Base-by-base conservation (phyloP, 345 rosid genomes). In the Ceriops decandra region DNA sequence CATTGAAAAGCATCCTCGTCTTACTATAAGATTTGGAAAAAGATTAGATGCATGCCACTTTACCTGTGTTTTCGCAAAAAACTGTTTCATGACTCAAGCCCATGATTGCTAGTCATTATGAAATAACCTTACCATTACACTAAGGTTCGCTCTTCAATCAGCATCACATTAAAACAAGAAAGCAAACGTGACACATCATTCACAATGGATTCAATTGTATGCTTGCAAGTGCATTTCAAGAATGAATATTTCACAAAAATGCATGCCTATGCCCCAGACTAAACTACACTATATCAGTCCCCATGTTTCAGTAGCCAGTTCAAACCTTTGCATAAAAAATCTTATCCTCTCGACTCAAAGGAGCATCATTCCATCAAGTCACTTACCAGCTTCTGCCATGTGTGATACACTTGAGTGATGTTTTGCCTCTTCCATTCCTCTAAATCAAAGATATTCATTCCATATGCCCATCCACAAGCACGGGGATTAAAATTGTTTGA, bases 391-490 rank as follows among this genome's bases (percentile, higher is more conserved):
- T 83, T 81, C 86, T 91, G 99, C 99, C 99, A 95, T 70, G 76
- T 64, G 77, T 95, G 99, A 77, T 95, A 95, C 60, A 90, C 85
- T 49, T 82, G 86, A 4, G 99, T 95, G 81, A 95, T 90, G 78
- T 86, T 87, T 77, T 91, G 95, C 80, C 86, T 78, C 80, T 74
- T 90, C 99, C 99, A 95, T 76, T 91, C 85, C 26, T 81, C 81
- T 81, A 95, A 81, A 81, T 95, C 98, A 76, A 95, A 91, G 31
- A 95, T 68, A 66, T 95, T 95, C 99, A 95, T 95, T 66, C 99
- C 99, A 66, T 91, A 95, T 13, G 99, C 98, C 99, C 99, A 95
- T 68, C 99, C 99, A 82, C 99, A 95, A 73, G 99, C 96, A 67
- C 71, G 96, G 10, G 99, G 93, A 54, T 91, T 84, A 57, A 95